phyloP scores from a whole-genome alignment of 23 red algal genomes.

The Gracilaria domingensis region DNA sequence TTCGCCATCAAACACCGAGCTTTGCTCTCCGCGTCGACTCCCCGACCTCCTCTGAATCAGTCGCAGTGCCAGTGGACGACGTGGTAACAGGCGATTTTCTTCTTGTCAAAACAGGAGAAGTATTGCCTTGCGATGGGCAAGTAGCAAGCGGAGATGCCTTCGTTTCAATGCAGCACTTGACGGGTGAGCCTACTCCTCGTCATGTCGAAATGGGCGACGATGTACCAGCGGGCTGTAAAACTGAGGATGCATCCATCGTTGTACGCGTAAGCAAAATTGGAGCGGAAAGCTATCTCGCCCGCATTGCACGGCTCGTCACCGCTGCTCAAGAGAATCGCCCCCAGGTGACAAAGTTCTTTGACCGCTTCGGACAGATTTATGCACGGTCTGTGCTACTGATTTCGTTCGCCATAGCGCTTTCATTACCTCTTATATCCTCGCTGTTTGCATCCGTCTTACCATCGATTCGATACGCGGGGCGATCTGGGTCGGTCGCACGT shows the following conservation, averaged over 20 bases:
- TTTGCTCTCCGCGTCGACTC: slow-evolving; percentile 52
- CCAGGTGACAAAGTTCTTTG: slow-evolving; percentile 75
- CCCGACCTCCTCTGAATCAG: background rate
- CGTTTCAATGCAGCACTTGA: slow-evolving; percentile 81
- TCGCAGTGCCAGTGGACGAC: slow-evolving; percentile 27
- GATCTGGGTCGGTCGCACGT: slow-evolving; percentile 46
- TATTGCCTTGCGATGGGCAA: slow-evolving; percentile 83
- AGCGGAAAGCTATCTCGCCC: slow-evolving; percentile 77
- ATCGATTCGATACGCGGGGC: slow-evolving; percentile 34
- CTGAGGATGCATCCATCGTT: slow-evolving; percentile 77
- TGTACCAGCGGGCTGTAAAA: slow-evolving; percentile 72
- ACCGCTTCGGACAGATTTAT: slow-evolving; percentile 89
- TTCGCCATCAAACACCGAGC: slow-evolving; percentile 72
- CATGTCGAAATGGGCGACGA: slow-evolving; percentile 47
- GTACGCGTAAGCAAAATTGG: slow-evolving; percentile 67
- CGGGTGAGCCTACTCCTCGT: slow-evolving; percentile 77
- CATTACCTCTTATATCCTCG: slow-evolving; percentile 48
- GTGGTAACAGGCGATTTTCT: slow-evolving; percentile 80
- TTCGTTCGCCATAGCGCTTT: slow-evolving; percentile 61
- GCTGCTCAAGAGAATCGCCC: slow-evolving; percentile 86
- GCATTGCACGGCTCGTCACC: slow-evolving; percentile 85
- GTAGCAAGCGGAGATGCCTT: slow-evolving; percentile 74
- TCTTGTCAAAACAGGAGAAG: slow-evolving; percentile 79
- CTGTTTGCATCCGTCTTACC: slow-evolving; percentile 12
- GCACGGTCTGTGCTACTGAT: slow-evolving; percentile 53